Evolutionary conservation across 2,329 filamentous ascomycete genomes (phyloP), one percentile per base, ranked within the genome.

Genomic region (Akanthomyces uredinophilus): DNA sequence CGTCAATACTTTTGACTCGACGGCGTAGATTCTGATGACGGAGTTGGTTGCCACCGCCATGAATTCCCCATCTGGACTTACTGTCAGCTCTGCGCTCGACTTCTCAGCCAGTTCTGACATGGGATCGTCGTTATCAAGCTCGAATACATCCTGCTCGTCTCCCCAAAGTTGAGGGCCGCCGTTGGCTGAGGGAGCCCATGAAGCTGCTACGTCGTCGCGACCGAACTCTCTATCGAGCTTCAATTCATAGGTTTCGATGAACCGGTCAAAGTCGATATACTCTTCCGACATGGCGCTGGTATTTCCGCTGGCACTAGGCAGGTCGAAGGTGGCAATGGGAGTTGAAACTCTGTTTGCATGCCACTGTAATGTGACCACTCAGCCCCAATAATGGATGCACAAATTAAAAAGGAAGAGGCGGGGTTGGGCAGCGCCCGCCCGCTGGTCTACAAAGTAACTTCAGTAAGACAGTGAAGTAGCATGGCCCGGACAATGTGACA

Each of bases 231-330:
- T 59, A 27, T 59, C 56, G 46, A 59, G 56, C 44, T n/a, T 59
- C 44, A 59, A 32, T 29, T 59, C 35, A 50, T 41, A 59, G 27
- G 56, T 59, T 11, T 41, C 32, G 56, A 59, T 50, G 20, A 59
- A 59, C 44, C 56, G 44, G 35, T 50, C 56, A 59, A 59, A 59
- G 56, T 59, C 56, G 44, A 59, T 59, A 20, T 50, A 59, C n/a
- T 59, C 56, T 50, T 50, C 56, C 35, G 44, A 6, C 56, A 59
- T 59, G 53, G 53, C 27, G 41, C 18, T 35, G 4, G 22, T 46
- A 8, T 20, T 37, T 44, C 41, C 46, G 24, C 24, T 29, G 24
- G 20, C 13, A 37, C 27, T 22, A 29, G 16, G 0, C 20, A 35
- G n/a, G 11, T 16, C 14, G 22, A 35, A 16, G 39, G 3, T 29